These are phyloP conservation scores for Coniophora puteana DNA, from an alignment of 1,284 basidiomycete genomes.

Conservation along the genomic window DNA sequence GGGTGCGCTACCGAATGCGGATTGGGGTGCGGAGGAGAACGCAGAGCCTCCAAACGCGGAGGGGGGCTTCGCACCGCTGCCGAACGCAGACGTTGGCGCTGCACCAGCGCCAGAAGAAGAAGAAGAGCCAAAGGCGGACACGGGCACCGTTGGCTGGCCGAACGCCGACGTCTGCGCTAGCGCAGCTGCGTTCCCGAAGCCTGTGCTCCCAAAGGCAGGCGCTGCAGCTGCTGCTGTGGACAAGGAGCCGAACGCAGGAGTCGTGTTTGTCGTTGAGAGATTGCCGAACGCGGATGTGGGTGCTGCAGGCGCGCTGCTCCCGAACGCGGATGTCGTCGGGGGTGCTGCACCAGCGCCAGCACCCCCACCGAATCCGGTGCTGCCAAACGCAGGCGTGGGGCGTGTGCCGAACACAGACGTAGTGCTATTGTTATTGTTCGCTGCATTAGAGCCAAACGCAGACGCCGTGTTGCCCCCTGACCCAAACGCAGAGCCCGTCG, in stretches of 20 bases:
- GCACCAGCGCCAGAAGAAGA: too few relatives aligned
- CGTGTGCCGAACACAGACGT: too few relatives aligned
- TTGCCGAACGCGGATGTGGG: conserved; percentile 27
- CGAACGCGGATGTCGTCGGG: conserved; percentile 29
- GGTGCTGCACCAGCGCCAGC: too few relatives aligned
- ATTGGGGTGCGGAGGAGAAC: conserved; percentile 16
- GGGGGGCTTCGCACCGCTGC: conserved; percentile 5
- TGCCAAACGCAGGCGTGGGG: neutral
- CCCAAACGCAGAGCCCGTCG: conserved; percentile 24
- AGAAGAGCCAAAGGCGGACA: conserved; percentile 17
- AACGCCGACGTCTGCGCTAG: too few relatives aligned
- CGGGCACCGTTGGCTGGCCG: conserved; percentile 23
- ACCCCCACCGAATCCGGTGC: too few relatives aligned
- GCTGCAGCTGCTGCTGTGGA: too few relatives aligned
- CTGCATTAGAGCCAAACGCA: conserved; percentile 17
- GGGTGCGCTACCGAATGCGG: conserved; percentile 15
- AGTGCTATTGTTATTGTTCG: conserved; percentile 15
- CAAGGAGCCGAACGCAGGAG: neutral
- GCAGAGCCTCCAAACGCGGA: conserved; percentile 15
- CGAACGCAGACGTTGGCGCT: conserved; percentile 7
- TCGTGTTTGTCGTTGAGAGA: conserved; percentile 11
- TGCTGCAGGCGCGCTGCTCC: conserved; percentile 17
- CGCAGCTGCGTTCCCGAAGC: conserved; percentile 26
- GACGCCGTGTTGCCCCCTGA: conserved; percentile 5
- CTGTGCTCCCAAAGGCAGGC: conserved; percentile 28